phyloP scores from a whole-genome alignment of 1,139 yeast genomes.

The Kurtzmaniella natalensis region DNA sequence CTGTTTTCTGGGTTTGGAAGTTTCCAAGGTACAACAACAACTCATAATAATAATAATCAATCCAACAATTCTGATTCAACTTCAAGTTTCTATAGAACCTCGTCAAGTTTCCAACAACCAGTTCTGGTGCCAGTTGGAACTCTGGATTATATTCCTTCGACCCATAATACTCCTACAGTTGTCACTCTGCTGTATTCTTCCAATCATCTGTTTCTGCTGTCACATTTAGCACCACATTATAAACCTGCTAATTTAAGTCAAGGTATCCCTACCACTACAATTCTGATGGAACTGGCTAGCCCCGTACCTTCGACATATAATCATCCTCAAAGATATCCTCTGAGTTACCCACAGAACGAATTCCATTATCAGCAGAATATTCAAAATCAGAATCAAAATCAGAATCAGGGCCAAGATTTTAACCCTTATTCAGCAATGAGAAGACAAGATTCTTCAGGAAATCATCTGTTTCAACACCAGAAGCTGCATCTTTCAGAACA shows the following conservation, averaged over 20 bases:
- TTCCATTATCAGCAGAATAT: background rate
- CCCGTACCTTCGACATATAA: conserved; percentile 12
- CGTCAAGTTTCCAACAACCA: conserved; percentile 2
- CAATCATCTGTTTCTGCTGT: conserved; percentile 16
- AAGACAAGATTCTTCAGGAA: background rate
- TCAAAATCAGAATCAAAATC: conserved; percentile 1
- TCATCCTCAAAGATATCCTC: conserved; percentile 8
- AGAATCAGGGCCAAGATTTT: background rate
- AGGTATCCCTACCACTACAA: conserved; percentile 46
- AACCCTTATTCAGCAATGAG: background rate
- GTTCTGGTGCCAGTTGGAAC: conserved; percentile 7
- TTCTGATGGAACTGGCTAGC: conserved; percentile 43
- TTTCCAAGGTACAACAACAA: background rate
- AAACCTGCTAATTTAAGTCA: conserved; percentile 21
- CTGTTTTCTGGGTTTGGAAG: conserved; percentile 1
- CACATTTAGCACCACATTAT: conserved; percentile 9
- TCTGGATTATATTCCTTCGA: conserved; percentile 36
- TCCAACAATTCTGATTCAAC: too few species aligned
- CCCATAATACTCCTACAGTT: conserved; percentile 54
- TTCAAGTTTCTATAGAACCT: background rate
- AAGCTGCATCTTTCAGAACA: conserved; percentile 3
- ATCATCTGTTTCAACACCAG: conserved; percentile 2
- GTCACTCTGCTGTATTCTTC: conserved; percentile 47
- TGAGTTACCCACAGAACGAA: conserved; percentile 1
- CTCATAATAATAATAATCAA: too few species aligned